These are phyloP conservation scores for Fusarium keratoplasticum DNA, from an alignment of 2,329 filamentous ascomycete genomes.

Conservation along the genomic window DNA sequence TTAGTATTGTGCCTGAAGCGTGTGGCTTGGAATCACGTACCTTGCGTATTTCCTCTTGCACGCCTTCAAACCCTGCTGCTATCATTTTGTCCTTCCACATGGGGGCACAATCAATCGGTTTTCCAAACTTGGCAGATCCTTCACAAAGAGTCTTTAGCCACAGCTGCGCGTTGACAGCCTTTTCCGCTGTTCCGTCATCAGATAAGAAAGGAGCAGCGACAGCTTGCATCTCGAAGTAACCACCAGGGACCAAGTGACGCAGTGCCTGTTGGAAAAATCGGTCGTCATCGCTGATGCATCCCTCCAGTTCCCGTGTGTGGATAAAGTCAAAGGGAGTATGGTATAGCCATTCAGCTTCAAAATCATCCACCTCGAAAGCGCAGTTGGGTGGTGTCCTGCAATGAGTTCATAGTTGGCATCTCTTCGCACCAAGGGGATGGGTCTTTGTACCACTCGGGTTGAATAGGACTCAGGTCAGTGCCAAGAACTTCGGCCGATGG, in stretches of 20 bases:
- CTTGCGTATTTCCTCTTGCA: background rate
- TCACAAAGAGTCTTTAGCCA: background rate
- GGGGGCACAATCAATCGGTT: background rate
- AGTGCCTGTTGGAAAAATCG: background rate
- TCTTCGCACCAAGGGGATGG: background rate
- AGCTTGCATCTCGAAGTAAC: background rate
- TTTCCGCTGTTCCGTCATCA: background rate
- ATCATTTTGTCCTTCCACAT: background rate
- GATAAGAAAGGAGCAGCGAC: background rate
- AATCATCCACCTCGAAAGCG: background rate
- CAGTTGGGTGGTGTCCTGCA: background rate
- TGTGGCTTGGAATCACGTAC: background rate
- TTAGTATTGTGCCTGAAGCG: background rate
- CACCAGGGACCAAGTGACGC: background rate
- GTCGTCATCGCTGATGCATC: background rate
- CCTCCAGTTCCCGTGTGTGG: background rate
- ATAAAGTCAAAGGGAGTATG: background rate
- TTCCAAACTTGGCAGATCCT: background rate
- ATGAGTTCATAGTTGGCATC: background rate
- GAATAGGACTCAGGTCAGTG: background rate
- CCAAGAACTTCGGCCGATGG: background rate
- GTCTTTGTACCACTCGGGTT: background rate
- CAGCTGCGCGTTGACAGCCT: background rate
- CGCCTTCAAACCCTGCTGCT: background rate
- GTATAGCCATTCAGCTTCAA: background rate